Conservation (phyloP, 2,329 filamentous ascomycete species). For the Colletotrichum trifolii region DNA sequence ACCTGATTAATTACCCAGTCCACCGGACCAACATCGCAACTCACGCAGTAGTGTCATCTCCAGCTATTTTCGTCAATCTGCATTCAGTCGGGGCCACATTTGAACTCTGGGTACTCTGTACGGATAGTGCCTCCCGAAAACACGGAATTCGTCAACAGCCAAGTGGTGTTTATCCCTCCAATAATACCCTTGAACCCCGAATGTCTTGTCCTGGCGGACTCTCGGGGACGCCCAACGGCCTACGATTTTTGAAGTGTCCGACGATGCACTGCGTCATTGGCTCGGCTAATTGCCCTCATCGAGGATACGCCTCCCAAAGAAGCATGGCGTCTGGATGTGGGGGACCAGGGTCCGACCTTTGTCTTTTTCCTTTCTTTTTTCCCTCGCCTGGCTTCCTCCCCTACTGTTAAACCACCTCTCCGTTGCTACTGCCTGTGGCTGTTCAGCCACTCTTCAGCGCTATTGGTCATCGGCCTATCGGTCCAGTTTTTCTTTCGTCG, state of each 20-base stretch:
- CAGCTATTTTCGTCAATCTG: constrained; percentile 11
- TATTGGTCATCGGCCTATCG: too few species aligned
- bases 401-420: too few species aligned
- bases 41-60: too few species aligned
- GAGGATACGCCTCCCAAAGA: neutral
- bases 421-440: too few species aligned
- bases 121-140: neutral
- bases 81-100: neutral
- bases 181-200: neutral
- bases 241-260: neutral
- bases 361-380: neutral
- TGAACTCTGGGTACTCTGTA: too few species aligned
- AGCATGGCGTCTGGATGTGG: neutral
- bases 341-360: neutral
- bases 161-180: neutral
- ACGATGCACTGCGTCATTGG: constrained; percentile 24
- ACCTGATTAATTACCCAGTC: too few species aligned
- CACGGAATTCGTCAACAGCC: neutral
- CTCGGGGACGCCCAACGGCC: too few species aligned
- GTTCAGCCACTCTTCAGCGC: too few species aligned
- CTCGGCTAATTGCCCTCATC: constrained; percentile 19
- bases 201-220: neutral
- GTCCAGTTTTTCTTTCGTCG: neutral
- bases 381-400: neutral
- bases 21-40: too few species aligned